Percentiles rank a stretch among this genome's conserved stretches.
These are phyloP conservation scores for Borealophlyctis nickersoniae DNA, from an alignment of 192 early-diverging fungal genomes.

Conservation along the genomic window DNA sequence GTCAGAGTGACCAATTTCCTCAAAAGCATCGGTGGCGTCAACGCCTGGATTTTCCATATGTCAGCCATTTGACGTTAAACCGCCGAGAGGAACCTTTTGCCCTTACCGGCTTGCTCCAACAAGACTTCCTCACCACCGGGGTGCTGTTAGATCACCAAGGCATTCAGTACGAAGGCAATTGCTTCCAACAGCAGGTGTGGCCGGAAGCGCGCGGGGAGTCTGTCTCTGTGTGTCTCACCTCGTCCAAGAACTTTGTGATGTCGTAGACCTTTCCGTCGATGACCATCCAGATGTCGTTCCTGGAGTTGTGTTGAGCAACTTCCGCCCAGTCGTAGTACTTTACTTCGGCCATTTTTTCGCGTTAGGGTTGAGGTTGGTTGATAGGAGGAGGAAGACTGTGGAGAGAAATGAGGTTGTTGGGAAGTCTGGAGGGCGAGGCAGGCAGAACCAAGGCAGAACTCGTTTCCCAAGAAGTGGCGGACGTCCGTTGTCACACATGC, in stretches of 20 bases:
- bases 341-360: conserved; percentile 20
- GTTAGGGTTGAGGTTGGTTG: too few relatives aligned
- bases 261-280: conserved; percentile 55
- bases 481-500: too few relatives aligned
- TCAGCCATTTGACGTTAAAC: background rate
- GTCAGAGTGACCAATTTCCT: conserved; percentile 95
- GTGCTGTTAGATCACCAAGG: conserved; percentile 56
- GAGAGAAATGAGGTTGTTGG: too few relatives aligned
- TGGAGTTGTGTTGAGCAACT: conserved; percentile 69
- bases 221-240: conserved; percentile 15
- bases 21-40: conserved; percentile 91
- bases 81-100: conserved; percentile 4
- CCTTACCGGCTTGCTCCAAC: conserved; percentile 79
- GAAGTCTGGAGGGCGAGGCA: too few relatives aligned
- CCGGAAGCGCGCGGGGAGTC: background rate
- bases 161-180: background rate
- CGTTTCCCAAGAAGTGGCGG: too few relatives aligned
- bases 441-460: too few relatives aligned
- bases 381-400: too few relatives aligned
- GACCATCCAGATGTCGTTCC: conserved; percentile 70
- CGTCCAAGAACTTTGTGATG: conserved; percentile 51
- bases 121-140: conserved; percentile 98
- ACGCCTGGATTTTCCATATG: conserved; percentile 27
- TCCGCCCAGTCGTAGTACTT: conserved; percentile 46
- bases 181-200: background rate